Percentiles rank a stretch among this genome's conserved stretches.
These are phyloP conservation scores for Afroboletus lepidellus DNA, from an alignment of 1,284 basidiomycete genomes.

Conservation along the genomic window DNA sequence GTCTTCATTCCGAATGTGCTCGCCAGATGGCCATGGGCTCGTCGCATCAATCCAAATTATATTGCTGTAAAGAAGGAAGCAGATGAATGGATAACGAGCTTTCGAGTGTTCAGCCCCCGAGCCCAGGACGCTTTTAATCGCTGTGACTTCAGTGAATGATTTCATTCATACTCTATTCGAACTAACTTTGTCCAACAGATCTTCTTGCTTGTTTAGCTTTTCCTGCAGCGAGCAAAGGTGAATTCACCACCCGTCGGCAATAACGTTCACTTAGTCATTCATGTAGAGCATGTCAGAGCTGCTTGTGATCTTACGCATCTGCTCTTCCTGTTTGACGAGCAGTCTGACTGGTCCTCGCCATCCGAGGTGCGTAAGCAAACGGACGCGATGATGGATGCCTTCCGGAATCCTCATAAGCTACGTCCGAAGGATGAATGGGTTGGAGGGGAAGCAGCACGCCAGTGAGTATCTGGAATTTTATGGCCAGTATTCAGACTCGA, in stretches of 20 bases:
- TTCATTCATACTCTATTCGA: not conserved
- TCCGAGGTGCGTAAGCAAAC: slow-evolving; percentile 29
- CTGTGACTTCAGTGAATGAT: not conserved
- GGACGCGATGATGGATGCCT: slow-evolving; percentile 37
- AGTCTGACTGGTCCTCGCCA: slow-evolving; percentile 36
- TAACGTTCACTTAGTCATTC: not conserved
- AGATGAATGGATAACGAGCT: slow-evolving; percentile 12
- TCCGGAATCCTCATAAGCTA: slow-evolving; percentile 16
- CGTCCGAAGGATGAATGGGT: slow-evolving; percentile 16
- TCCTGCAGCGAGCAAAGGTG: not conserved
- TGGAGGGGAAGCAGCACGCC: slow-evolving; percentile 13
- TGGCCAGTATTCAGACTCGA: not conserved
- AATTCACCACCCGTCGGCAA: not conserved
- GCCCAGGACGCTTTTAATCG: slow-evolving; percentile 20
- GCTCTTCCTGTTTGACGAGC: slow-evolving; percentile 43
- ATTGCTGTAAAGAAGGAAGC: slow-evolving; percentile 5
- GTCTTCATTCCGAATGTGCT: slow-evolving; percentile 20
- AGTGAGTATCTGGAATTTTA: not conserved
- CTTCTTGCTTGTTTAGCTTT: not conserved
- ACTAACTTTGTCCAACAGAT: not conserved
- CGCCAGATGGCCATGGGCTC: slow-evolving; percentile 20
- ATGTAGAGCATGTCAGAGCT: not conserved
- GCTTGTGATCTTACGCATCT: slow-evolving; percentile 10
- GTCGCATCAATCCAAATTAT: not conserved
- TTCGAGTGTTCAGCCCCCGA: slow-evolving; percentile 15